Evolutionary conservation across 2,329 filamentous ascomycete genomes (phyloP).

Genomic region (Verticillium zaregamsianum): DNA sequence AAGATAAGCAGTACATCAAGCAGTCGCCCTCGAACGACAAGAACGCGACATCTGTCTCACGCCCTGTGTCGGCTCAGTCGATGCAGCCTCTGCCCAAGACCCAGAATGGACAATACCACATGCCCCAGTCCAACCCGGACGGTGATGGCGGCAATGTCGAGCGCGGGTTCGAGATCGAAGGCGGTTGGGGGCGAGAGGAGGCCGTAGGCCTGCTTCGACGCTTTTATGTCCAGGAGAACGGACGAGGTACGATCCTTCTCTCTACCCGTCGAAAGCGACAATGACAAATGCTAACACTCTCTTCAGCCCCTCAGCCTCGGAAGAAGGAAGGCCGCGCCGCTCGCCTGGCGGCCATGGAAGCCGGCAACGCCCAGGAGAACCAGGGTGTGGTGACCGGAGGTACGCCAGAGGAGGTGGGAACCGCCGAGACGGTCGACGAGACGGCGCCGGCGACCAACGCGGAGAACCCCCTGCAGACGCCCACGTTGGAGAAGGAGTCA

Average conservation of each 20-base stretch:
- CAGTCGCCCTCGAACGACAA: not conserved
- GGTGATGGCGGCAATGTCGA: conserved; percentile 69
- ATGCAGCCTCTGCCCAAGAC: not conserved
- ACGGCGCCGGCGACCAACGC: not conserved
- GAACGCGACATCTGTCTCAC: not conserved
- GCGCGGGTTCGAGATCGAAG: conserved; percentile 73
- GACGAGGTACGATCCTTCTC: conserved; percentile 59
- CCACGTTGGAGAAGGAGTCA: not conserved
- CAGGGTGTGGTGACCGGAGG: not conserved
- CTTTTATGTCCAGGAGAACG: conserved; percentile 98
- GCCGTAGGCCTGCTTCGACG: conserved; percentile 87
- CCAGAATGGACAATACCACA: not conserved
- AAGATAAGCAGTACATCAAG: not conserved
- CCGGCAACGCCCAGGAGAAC: not conserved
- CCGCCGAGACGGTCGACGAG: not conserved
- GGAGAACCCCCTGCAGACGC: not conserved
- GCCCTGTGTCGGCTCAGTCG: not conserved
- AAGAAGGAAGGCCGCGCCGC: conserved; percentile 54
- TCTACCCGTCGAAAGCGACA: not conserved
- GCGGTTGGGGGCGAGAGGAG: conserved; percentile 85
- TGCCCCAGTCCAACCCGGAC: conserved; percentile 19
- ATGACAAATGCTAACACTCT: conserved; percentile 11
- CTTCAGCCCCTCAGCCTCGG: conserved; percentile 43
- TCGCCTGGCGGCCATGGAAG: conserved; percentile 41
- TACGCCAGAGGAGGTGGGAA: not conserved